Evolutionary conservation across 306 rosid species (phyloP), one percentile per base, ranked within the genome.

Genomic region (Ormosia semicastrata): DNA sequence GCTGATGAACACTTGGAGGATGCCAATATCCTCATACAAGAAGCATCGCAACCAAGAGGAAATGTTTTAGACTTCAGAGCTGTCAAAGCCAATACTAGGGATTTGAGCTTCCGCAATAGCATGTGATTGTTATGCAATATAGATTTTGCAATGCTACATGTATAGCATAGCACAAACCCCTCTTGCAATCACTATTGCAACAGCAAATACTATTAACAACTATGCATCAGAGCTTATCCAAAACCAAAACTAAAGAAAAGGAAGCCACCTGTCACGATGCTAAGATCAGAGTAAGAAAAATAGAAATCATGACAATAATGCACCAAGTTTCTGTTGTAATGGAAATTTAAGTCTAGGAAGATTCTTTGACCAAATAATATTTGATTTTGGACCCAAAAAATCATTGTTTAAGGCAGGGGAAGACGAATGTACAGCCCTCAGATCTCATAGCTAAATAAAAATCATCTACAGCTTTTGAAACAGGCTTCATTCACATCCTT

Each of bases 401-500:
- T 33, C 4, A 29, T 11, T 11, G 49, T 36, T 37, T 37, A 11
- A 14, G 10, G 10, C 6, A 36, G 8, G 50, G 18, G 59, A 3
- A 44, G 6, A 47, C 1, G 10, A 15, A 46, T 11, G 11, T 53
- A 13, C 5, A 32, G 63, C 82, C 77, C 81, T 66, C 76, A 75
- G 71, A 67, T 59, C 78, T 47, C 50, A 60, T 66, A 67, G 64
- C 56, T 66, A 54, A 47, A 8, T 59, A 69, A 11, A 14, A 33
- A 39, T 75, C 83, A 80, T 56, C 29, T 54, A 63, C 33, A 9
- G 73, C 49, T 34, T 53, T 63, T 58, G 18, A 62, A 58, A 3
- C 17, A 17, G 18, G 60, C 73, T 76, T 70, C 33, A 77, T 56
- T 75, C 78, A 59, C 70, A 59, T 32, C 41, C 49, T n/a, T 34